These are phyloP conservation scores for Tulasnella calospora DNA, from an alignment of 768 basidiomycete species.

Conservation along the genomic window DNA sequence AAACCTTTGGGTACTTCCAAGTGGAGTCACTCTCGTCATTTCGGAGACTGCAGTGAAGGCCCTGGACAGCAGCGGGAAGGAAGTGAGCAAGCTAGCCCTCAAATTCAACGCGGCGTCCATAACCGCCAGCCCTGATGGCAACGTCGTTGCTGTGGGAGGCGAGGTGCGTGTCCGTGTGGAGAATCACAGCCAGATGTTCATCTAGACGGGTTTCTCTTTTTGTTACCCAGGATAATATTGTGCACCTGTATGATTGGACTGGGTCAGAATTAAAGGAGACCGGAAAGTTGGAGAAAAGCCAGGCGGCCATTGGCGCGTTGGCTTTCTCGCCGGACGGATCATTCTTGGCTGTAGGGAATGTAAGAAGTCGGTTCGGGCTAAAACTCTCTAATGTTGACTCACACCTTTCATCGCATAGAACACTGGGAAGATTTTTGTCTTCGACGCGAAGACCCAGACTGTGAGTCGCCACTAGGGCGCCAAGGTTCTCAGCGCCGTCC, in stretches of 20 bases:
- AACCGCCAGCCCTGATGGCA: slow-evolving; percentile 41
- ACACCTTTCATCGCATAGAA: slow-evolving; percentile 47
- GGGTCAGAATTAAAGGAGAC: slow-evolving; percentile 54
- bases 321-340: slow-evolving; percentile 75
- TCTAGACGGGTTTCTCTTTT: slow-evolving; percentile 25
- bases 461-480: slow-evolving; percentile 36
- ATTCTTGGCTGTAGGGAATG: slow-evolving; percentile 79
- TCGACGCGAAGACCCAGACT: slow-evolving; percentile 62
- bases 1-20: slow-evolving; percentile 53
- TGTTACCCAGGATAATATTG: slow-evolving; percentile 58
- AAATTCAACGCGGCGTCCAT: slow-evolving; percentile 53
- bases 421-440: slow-evolving; percentile 73
- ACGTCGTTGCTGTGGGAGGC: slow-evolving; percentile 63
- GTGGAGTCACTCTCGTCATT: slow-evolving; percentile 59
- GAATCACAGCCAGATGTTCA: slow-evolving; percentile 16
- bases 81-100: slow-evolving; percentile 52
- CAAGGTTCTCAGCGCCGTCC: not conserved
- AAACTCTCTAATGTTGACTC: not conserved
- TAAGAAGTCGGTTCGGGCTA: slow-evolving; percentile 39
- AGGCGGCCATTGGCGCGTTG: slow-evolving; percentile 64
- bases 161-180: slow-evolving; percentile 48
- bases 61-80: slow-evolving; percentile 58
- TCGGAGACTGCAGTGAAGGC: slow-evolving; percentile 53
- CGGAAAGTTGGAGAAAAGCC: slow-evolving; percentile 59
- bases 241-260: slow-evolving; percentile 69